Evolutionary conservation across 192 early-diverging fungal genomes (phyloP), one percentile per base, ranked within the genome.

Genomic region (Diversispora eburnea): DNA sequence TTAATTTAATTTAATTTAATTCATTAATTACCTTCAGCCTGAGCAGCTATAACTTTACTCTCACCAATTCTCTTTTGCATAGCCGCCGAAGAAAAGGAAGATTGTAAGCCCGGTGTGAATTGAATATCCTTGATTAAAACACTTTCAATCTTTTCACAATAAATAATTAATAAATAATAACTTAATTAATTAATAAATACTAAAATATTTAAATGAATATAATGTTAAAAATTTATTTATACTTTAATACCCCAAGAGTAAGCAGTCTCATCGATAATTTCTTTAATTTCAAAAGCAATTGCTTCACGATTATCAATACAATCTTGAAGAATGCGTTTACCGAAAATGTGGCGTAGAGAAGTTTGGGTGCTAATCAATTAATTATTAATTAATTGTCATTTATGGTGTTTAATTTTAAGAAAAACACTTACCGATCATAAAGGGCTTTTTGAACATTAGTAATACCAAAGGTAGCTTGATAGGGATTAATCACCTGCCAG

Each of bases 51-150:
- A 55, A 96, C 86, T 85, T 95, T 96, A 72, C 89, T 88, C 80
- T 95, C 89, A 45, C 92, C 95, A 66, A 96, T 85, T n/a, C 95
- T 83, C 75, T 94, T 89, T 69, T 92, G 90, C 72, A 93, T 93
- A 45, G 94, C 94, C 8, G 95, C 95, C 1, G 94, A 88, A 17
- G 92, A 88, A 49, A 96, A 82, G 1, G 91, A 93, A 54, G 90
- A 85, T 68, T 95, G 93, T 25, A 96, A 79, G 56, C 95, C 93
- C 9, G 67, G 73, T 10, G 87, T 84, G 80, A 96, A 88, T 49
- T 77, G 75, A 19, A 97, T 80, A 70, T 96, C 94, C 78, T 95
- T 95, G 80, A 97, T 93, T 65, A 96, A 76, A 39, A 95, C 94
- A 7, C 87, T 85, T 75, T 90, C 88, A 19, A 91, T 80, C 80